These are phyloP conservation scores for Fraxinus sp. DNA, from an alignment of 305 asterid species.

Conservation along the genomic window DNA sequence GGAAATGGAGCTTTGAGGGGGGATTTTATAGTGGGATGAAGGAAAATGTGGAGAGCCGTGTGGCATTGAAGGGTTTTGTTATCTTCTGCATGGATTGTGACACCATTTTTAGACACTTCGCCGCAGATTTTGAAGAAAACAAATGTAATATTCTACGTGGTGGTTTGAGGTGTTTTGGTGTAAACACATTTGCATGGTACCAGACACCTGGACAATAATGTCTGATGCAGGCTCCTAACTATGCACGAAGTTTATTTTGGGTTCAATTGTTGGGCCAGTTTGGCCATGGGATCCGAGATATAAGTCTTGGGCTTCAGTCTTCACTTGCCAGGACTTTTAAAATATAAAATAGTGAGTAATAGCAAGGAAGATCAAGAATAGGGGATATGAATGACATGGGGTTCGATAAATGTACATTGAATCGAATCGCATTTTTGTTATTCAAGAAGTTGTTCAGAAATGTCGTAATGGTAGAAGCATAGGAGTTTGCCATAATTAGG, in stretches of 20 bases:
- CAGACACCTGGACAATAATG: constrained; percentile 46
- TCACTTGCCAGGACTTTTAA: not conserved
- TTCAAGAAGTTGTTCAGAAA: not conserved
- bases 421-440: too few relatives aligned
- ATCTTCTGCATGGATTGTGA: constrained; percentile 42
- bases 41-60: not conserved
- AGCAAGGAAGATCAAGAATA: too few relatives aligned
- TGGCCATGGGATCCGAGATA: not conserved
- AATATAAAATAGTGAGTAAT: too few relatives aligned
- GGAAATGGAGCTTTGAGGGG: not conserved
- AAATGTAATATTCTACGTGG: constrained; percentile 35
- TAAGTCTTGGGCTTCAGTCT: not conserved
- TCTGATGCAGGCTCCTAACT: not conserved
- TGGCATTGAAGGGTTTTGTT: constrained; percentile 20
- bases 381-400: too few relatives aligned
- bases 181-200: constrained; percentile 34
- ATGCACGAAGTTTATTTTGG: not conserved
- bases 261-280: not conserved
- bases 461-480: not conserved
- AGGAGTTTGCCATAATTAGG: not conserved
- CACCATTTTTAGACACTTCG: constrained; percentile 37
- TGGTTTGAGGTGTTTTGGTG: constrained; percentile 24
- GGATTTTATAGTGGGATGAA: constrained; percentile 23
- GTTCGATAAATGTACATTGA: too few relatives aligned
- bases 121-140: constrained; percentile 21